Base-by-base conservation (phyloP, 2,329 filamentous ascomycete species). In the Fusarium hostae region DNA sequence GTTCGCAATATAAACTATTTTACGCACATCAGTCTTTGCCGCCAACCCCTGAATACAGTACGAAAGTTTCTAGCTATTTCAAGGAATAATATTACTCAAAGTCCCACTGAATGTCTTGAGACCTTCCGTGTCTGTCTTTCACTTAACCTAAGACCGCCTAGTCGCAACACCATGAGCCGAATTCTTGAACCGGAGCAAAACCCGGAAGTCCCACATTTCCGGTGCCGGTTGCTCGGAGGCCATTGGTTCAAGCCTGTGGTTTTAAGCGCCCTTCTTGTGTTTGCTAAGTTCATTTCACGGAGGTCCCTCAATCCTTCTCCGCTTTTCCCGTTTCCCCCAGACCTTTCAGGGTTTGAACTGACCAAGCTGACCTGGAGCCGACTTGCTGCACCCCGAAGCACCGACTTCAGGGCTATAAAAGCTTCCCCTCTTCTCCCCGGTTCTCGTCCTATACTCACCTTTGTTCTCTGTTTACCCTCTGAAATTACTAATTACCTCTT, bases 341-440 rank as follows among this genome's bases (percentile, higher is more conserved):
- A 11, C 34, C 30, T 51, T 16, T 12, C 43, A 26, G 18, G 50
- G 24, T 28, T 35, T 9, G 24, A 48, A 24, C 30, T 57, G 18
- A 26, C 40, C 54, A 57, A 34, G 54, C 34, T 47, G 40, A 22
- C 22, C 30, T 35, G n/a, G 39, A 57, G 24, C 15, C 35, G 24
- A 32, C 15, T 24, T 44, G 7, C n/a, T 40, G 5, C 1, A 37
- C 18, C 20, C 18, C 20, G 40, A 32, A 43, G 50, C 32, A 44
- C 15, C 22, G 37, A 57, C 50, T 26, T 40, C 58, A 44, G 22
- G n/a, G 16, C 12, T 63, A 37, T 35, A 51, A 63, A 22, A 24
- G 8, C 22, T 24, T 13, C 18, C 12, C 13, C 24, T 35, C n/a
- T 22, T 22, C 44, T 37, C 9, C 6, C 32, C 24, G 6, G 11